Percentiles rank a stretch among this genome's conserved stretches.
These are phyloP conservation scores for Metschnikowia sp. DNA, from an alignment of 805 yeast genomes.

Conservation along the genomic window DNA sequence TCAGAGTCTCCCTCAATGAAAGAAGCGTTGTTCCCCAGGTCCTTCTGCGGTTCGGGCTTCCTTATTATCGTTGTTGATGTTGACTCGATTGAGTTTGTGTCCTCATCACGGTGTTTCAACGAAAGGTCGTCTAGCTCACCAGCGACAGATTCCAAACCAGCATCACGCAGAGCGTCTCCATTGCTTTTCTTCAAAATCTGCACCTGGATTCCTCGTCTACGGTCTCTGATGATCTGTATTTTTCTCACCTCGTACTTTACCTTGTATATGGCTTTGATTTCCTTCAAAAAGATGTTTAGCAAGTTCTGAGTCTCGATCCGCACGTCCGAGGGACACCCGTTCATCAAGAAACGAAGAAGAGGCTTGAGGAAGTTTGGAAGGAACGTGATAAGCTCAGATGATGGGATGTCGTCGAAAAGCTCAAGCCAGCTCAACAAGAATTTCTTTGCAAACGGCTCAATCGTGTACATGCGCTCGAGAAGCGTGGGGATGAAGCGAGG, in stretches of 20 bases:
- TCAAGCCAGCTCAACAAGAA: slow-evolving; percentile 93
- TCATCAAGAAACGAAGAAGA: slow-evolving; percentile 65
- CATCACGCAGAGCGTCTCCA: neutral
- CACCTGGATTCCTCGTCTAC: slow-evolving; percentile 3
- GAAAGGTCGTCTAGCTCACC: neutral
- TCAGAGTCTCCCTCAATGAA: slow-evolving; percentile 15
- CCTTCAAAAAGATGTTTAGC: slow-evolving; percentile 70
- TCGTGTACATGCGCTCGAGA: slow-evolving; percentile 85
- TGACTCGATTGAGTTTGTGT: slow-evolving; percentile 23
- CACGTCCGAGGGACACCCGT: slow-evolving; percentile 83
- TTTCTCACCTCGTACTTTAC: slow-evolving; percentile 52
- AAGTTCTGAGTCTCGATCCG: slow-evolving; percentile 80
- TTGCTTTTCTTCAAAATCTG: neutral
- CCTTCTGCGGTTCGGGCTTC: slow-evolving; percentile 6
- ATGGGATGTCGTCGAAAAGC: slow-evolving; percentile 89
- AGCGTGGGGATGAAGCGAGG: slow-evolving; percentile 88
- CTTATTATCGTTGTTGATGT: slow-evolving; percentile 25
- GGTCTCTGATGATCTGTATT: slow-evolving; percentile 19
- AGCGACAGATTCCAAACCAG: neutral
- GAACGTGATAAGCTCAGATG: slow-evolving; percentile 79
- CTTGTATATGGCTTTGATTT: slow-evolving; percentile 71
- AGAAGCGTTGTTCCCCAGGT: neutral
- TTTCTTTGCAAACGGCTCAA: slow-evolving; percentile 88
- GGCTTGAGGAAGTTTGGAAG: slow-evolving; percentile 89
- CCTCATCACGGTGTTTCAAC: neutral